Conservation (phyloP, 164 flowering plant species). For the Magnolia sinica region DNA sequence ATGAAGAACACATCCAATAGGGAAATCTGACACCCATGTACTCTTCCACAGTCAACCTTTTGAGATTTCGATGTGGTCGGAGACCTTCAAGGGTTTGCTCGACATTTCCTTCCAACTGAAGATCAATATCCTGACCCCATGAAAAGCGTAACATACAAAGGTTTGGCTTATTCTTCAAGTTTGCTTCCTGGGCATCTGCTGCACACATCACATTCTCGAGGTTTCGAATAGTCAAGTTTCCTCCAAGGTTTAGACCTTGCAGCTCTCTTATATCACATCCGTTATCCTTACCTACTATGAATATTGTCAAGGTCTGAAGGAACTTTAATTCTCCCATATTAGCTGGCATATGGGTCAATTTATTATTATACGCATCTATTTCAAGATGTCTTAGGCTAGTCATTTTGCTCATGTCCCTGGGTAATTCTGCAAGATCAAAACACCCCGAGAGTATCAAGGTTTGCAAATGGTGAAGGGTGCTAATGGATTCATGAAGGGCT, state of each 20-base stretch:
- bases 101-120: neutral
- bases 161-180: neutral
- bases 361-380: neutral
- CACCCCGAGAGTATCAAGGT: constrained; percentile 6
- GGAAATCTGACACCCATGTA: neutral
- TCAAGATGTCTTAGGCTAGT: constrained; percentile 15
- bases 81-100: constrained; percentile 1
- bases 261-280: neutral
- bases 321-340: neutral
- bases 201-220: neutral
- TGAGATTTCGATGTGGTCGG: neutral
- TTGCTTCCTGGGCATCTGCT: constrained; percentile 5
- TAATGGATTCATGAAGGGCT: neutral
- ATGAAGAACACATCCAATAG: neutral
- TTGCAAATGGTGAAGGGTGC: constrained; percentile 7
- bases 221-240: neutral
- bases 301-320: constrained; percentile 3
- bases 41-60: neutral
- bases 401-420: constrained; percentile 3
- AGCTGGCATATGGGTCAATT: neutral
- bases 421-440: neutral
- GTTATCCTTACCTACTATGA: neutral
- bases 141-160: neutral
- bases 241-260: constrained; percentile 3
- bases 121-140: neutral